A percentile compares a stretch with the other conserved stretches of the same genome.
Conservation (phyloP, 768 basidiomycete species). For the Coprinellus aureogranulatus region DNA sequence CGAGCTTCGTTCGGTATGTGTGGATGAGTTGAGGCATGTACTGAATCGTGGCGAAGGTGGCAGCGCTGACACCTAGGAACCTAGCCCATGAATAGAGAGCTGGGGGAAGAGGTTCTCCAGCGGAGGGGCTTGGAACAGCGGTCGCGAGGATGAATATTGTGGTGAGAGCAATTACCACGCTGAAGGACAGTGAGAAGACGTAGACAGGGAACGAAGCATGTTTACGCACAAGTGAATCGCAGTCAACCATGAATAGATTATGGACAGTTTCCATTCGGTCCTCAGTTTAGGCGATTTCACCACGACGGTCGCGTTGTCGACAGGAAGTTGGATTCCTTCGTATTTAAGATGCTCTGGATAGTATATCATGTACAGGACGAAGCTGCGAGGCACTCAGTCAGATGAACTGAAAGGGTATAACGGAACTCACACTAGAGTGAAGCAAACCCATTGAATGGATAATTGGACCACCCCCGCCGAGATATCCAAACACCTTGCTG, state of each 20-base stretch:
- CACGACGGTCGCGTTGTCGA: conserved; percentile 34
- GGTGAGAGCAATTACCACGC: conserved; percentile 53
- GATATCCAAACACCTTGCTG: conserved; percentile 72
- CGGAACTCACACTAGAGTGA: conserved; percentile 71
- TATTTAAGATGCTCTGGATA: conserved; percentile 86
- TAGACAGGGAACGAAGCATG: not conserved
- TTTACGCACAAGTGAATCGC: conserved; percentile 69
- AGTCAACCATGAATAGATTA: conserved; percentile 71
- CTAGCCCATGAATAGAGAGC: conserved; percentile 64
- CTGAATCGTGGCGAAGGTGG: conserved; percentile 75
- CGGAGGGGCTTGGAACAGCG: conserved; percentile 34
- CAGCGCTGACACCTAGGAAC: conserved; percentile 81
- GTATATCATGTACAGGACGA: conserved; percentile 89
- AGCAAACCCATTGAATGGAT: conserved; percentile 78
- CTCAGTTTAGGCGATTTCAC: conserved; percentile 52
- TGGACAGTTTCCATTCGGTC: conserved; percentile 74
- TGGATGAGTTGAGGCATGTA: conserved; percentile 84
- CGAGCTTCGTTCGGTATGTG: conserved; percentile 75
- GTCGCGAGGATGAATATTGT: conserved; percentile 60
- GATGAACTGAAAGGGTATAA: not conserved
- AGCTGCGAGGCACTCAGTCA: conserved; percentile 38
- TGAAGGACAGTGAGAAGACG: conserved; percentile 20
- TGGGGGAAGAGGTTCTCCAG: conserved; percentile 29
- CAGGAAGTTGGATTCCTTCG: conserved; percentile 18
- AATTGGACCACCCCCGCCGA: conserved; percentile 84